Evolutionary conservation across 2,329 filamentous ascomycete genomes (phyloP).

Genomic region (Apiospora kogelbergensis): DNA sequence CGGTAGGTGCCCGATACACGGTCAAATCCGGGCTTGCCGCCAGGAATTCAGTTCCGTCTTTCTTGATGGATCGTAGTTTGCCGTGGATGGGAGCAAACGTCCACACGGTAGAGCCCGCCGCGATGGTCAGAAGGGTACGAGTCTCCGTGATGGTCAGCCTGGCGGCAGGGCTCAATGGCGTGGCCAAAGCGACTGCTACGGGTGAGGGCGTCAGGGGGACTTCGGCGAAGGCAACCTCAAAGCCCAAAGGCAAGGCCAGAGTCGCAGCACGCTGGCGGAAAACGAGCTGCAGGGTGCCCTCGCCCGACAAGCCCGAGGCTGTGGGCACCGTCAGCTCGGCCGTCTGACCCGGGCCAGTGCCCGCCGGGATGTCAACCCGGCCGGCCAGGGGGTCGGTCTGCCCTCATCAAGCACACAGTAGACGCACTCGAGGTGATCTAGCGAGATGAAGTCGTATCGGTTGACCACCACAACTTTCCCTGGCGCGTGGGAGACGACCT

Average conservation of each 20-base stretch:
- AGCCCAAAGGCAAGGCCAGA: constrained; percentile 21
- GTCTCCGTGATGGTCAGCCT: constrained; percentile 24
- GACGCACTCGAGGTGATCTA: constrained; percentile 39
- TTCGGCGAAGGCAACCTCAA: constrained; percentile 31
- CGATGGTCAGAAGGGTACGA: constrained; percentile 24
- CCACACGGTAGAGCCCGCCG: constrained; percentile 24
- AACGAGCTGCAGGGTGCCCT: constrained; percentile 26
- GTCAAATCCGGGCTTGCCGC: constrained; percentile 26
- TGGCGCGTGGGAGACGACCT: constrained; percentile 37
- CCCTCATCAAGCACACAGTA: constrained; percentile 28
- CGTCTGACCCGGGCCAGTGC: constrained; percentile 26
- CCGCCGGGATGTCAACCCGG: constrained; percentile 24
- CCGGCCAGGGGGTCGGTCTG: constrained; percentile 23
- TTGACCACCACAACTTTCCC: constrained; percentile 34
- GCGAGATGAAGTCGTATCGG: constrained; percentile 40
- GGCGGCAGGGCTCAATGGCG: background rate
- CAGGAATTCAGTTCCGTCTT: constrained; percentile 26
- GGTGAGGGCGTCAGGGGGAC: constrained; percentile 19
- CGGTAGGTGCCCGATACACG: constrained; percentile 63
- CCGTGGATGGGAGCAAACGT: constrained; percentile 26
- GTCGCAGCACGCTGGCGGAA: constrained; percentile 27
- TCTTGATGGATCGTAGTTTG: constrained; percentile 24
- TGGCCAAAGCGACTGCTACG: background rate
- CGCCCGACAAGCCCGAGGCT: constrained; percentile 14
- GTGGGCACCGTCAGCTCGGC: constrained; percentile 23